Evolutionary conservation across 805 yeast genomes (phyloP), one percentile per base, ranked within the genome.

Genomic region (Saccharomycopsis selenospora): DNA sequence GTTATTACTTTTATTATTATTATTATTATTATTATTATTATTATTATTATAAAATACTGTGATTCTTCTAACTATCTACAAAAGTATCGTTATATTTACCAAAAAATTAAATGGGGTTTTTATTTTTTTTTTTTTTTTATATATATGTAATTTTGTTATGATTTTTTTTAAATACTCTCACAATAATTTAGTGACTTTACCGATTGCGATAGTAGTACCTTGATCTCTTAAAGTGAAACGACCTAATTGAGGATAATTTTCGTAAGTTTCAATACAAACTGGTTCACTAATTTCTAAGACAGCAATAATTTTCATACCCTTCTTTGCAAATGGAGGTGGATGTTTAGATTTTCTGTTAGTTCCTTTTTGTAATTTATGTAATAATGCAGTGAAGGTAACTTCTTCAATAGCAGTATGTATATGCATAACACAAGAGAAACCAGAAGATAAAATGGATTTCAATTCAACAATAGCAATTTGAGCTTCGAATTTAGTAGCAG

Each of bases 211-310:
- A 47, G 99, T 93, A 55, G 81, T 81, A 65, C 98, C 99, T 72
- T 93, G 98, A 70, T 93, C 99, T 77, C 99, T 89, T 66, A 93
- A 77, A 25, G 99, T 93, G 68, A 93, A 93, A 70, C 99, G 82
- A 65, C 99, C 99, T 61, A 93, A 77, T 70, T 93, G 98, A 57
- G 91, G 97, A 64, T 90, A 87, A 63, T 87, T 95, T 58, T 75
- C 81, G 66, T 84, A 93, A 42, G 95, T 82, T 72, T 93, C 99
- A 46, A 91, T 82, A 73, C 98, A 93, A 33, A 93, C 86, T 22
- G 96, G 91, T 58, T 80, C 89, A 42, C 80, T 72, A 14, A 89
- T 73, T 70, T 90, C 96, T 61, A 93, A 73, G 40, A 84, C 78
- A 28, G 97, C 99, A 65, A 93, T 90, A 59, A 93, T 79, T 80